A percentile compares a stretch with the other conserved stretches of the same genome.
phyloP scores from a whole-genome alignment of 495 filamentous ascomycete species.

The Tuber magnatum region DNA sequence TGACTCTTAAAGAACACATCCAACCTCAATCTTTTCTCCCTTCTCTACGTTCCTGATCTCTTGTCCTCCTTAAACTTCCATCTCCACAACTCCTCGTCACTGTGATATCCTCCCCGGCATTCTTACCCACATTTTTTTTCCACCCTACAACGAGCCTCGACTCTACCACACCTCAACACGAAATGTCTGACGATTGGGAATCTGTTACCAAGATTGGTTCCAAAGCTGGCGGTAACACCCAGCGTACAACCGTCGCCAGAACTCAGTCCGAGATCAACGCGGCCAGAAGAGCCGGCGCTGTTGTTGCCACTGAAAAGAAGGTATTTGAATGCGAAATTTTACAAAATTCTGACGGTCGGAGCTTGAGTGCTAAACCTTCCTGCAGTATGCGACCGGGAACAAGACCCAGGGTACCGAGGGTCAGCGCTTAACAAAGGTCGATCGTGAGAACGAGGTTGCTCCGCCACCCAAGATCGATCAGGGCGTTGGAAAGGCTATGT shows the following conservation, averaged over 20 bases:
- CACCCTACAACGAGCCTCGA: not conserved
- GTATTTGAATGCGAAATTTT: constrained; percentile 9
- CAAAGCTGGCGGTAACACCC: constrained; percentile 59
- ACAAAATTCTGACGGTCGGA: constrained; percentile 55
- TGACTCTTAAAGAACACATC: constrained; percentile 22
- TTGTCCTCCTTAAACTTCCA: constrained; percentile 14
- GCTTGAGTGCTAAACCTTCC: constrained; percentile 53
- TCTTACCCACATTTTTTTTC: constrained; percentile 5
- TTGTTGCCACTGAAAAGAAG: constrained; percentile 92
- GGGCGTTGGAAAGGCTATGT: constrained; percentile 75
- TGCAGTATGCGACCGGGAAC: constrained; percentile 39
- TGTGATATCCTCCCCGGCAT: constrained; percentile 14
- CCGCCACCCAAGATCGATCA: constrained; percentile 84
- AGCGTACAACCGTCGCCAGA: constrained; percentile 77
- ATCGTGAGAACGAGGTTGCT: constrained; percentile 94
- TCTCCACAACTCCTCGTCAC: constrained; percentile 7
- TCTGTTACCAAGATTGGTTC: constrained; percentile 85
- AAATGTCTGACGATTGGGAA: constrained; percentile 73
- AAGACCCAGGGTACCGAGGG: constrained; percentile 54
- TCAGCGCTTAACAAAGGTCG: constrained; percentile 95
- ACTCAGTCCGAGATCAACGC: constrained; percentile 85
- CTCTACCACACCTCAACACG: constrained; percentile 32
- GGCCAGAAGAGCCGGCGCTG: constrained; percentile 66
- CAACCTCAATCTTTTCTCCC: constrained; percentile 22
- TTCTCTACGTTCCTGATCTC: constrained; percentile 21